A percentile compares a stretch with the other conserved stretches of the same genome.
Evolutionary conservation across 208 protist genomes (phyloP).

Genomic region (Acanthamoeba triangularis): DNA sequence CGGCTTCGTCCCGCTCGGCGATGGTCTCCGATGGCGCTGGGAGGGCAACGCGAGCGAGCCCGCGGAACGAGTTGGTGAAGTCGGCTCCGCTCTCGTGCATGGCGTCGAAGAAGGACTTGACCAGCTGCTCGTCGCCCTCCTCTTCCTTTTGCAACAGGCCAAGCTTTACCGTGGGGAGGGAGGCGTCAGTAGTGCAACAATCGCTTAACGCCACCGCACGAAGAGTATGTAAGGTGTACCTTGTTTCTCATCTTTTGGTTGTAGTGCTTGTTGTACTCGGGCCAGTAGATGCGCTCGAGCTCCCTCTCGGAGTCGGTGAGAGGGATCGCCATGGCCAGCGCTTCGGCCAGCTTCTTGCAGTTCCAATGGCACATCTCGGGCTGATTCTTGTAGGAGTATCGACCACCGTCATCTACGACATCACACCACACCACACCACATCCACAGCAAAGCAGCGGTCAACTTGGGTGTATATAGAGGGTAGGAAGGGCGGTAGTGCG

Average conservation of each 20-base stretch:
- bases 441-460: too few species aligned
- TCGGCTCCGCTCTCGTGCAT: conserved; percentile 73
- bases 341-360: conserved; percentile 75
- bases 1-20: neutral
- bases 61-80: conserved; percentile 77
- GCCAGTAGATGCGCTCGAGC: conserved; percentile 66
- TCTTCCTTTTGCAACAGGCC: conserved; percentile 60
- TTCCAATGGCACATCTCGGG: conserved; percentile 81
- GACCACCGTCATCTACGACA: conserved; percentile 64
- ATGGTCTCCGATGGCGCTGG: neutral
- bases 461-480: too few species aligned
- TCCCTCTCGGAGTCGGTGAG: conserved; percentile 47
- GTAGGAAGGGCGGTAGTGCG: too few species aligned
- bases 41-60: conserved; percentile 26
- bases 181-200: conserved; percentile 21
- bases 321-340: conserved; percentile 20
- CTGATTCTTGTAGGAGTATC: conserved; percentile 80
- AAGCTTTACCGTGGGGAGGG: conserved; percentile 64
- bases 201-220: too few species aligned
- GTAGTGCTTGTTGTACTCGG: conserved; percentile 67
- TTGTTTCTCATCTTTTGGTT: conserved; percentile 77
- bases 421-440: too few species aligned
- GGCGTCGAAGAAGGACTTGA: conserved; percentile 75
- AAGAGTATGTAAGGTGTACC: neutral
- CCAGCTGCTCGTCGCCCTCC: conserved; percentile 66